Percentiles rank a stretch among this genome's conserved stretches.
Conservation (phyloP, 257 asterid genomes). For the Ehretia macrophylla region DNA sequence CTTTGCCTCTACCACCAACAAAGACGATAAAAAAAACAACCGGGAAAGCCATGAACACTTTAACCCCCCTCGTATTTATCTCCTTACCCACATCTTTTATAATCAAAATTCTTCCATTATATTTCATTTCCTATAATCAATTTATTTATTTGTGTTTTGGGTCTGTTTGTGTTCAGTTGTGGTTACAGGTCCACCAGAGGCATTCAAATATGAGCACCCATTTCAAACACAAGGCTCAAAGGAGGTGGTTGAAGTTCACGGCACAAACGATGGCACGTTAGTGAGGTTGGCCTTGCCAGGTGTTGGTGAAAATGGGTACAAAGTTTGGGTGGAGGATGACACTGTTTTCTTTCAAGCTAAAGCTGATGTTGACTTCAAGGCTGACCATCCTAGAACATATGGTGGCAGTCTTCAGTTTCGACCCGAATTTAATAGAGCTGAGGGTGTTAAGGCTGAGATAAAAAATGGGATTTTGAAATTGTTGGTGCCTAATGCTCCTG, state of each 20-base stretch:
- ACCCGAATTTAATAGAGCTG: slow-evolving; percentile 10
- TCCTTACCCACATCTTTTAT: background rate
- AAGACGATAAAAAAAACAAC: background rate
- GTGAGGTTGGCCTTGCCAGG: slow-evolving; percentile 27
- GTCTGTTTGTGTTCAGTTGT: background rate
- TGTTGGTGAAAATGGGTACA: slow-evolving; percentile 19
- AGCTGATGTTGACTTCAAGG: slow-evolving; percentile 19
- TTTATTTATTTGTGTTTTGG: background rate
- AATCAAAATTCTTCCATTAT: background rate
- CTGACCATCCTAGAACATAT: slow-evolving; percentile 14
- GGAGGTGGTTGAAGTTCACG: slow-evolving; percentile 21
- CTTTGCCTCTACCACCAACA: slow-evolving; percentile 2
- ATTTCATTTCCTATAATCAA: background rate
- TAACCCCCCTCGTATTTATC: slow-evolving; percentile 6
- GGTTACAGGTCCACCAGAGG: slow-evolving; percentile 10
- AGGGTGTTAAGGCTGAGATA: slow-evolving; percentile 27
- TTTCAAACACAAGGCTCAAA: slow-evolving; percentile 26
- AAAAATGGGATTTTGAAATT: slow-evolving; percentile 36
- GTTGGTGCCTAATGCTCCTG: slow-evolving; percentile 25
- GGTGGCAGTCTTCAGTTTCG: slow-evolving; percentile 24
- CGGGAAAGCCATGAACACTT: slow-evolving; percentile 1
- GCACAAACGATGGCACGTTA: slow-evolving; percentile 14
- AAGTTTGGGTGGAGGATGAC: slow-evolving; percentile 25
- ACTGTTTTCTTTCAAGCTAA: slow-evolving; percentile 20
- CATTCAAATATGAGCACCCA: slow-evolving; percentile 32